A percentile compares a stretch with the other conserved stretches of the same genome.
These are phyloP conservation scores for Phytophthora chlamydospora DNA, from an alignment of 352 stramenopile genomes.

Conservation along the genomic window DNA sequence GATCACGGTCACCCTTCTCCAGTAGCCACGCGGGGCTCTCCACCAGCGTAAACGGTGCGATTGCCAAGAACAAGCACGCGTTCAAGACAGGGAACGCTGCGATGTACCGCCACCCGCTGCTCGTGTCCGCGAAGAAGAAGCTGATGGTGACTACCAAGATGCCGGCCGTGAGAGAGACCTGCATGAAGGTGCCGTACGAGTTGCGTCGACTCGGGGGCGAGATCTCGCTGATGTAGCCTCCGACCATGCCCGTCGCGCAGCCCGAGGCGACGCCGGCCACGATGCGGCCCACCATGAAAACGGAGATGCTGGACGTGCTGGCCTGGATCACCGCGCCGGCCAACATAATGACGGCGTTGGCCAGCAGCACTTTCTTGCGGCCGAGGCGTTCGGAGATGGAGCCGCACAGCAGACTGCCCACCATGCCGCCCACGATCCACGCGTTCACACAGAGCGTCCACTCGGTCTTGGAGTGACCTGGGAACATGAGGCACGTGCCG, in stretches of 20 bases:
- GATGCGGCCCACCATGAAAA: slow-evolving; percentile 47
- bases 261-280: slow-evolving; percentile 48
- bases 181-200: slow-evolving; percentile 41
- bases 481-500: slow-evolving; percentile 35
- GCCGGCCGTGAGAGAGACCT: slow-evolving; percentile 45
- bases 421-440: slow-evolving; percentile 65
- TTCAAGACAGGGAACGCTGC: slow-evolving; percentile 41
- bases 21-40: slow-evolving; percentile 56
- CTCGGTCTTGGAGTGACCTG: slow-evolving; percentile 30
- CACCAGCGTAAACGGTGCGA: slow-evolving; percentile 35
- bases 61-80: slow-evolving; percentile 30
- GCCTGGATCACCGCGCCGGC: slow-evolving; percentile 39
- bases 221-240: slow-evolving; percentile 53
- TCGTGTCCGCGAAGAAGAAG: slow-evolving; percentile 44
- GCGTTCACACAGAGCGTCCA: slow-evolving; percentile 60
- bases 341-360: slow-evolving; percentile 44
- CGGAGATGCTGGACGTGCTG: slow-evolving; percentile 30
- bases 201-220: slow-evolving; percentile 40
- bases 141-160: slow-evolving; percentile 43
- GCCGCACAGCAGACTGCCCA: slow-evolving; percentile 47
- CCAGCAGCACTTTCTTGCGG: slow-evolving; percentile 45
- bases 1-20: slow-evolving; percentile 27
- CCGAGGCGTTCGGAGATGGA: slow-evolving; percentile 44
- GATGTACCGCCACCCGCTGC: slow-evolving; percentile 38
- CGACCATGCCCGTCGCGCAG: slow-evolving; percentile 38